Conservation (phyloP, 345 rosid genomes). For the Raphanus sativus region DNA sequence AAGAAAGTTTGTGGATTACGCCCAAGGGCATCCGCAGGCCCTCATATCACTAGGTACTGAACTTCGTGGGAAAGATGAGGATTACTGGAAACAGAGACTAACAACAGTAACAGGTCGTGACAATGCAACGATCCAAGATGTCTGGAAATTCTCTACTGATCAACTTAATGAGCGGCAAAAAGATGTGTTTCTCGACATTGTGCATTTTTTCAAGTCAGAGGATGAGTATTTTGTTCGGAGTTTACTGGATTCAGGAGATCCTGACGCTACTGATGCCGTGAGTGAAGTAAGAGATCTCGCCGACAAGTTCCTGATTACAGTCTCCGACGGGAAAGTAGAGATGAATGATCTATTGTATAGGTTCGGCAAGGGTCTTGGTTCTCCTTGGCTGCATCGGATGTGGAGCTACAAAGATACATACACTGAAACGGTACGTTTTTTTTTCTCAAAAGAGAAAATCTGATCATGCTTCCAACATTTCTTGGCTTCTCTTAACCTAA, state of each 20-base stretch:
- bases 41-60: background rate
- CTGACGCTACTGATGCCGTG: background rate
- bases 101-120: background rate
- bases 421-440: background rate
- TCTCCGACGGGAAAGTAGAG: background rate
- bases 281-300: constrained; percentile 13
- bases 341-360: background rate
- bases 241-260: constrained; percentile 1
- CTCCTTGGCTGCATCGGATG: background rate
- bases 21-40: background rate
- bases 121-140: background rate
- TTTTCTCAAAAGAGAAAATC: too few species aligned
- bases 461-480: background rate
- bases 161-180: constrained; percentile 5
- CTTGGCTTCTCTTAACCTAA: too few species aligned
- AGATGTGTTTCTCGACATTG: constrained; percentile 39
- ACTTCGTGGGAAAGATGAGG: constrained; percentile 13
- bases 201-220: constrained; percentile 25
- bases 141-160: background rate
- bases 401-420: background rate
- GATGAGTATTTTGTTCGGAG: background rate
- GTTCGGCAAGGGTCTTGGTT: background rate
- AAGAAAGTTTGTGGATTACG: background rate
- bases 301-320: constrained; percentile 2
- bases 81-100: background rate